Evolutionary conservation across 257 asterid species (phyloP).

Genomic region (Jasminum sambac): DNA sequence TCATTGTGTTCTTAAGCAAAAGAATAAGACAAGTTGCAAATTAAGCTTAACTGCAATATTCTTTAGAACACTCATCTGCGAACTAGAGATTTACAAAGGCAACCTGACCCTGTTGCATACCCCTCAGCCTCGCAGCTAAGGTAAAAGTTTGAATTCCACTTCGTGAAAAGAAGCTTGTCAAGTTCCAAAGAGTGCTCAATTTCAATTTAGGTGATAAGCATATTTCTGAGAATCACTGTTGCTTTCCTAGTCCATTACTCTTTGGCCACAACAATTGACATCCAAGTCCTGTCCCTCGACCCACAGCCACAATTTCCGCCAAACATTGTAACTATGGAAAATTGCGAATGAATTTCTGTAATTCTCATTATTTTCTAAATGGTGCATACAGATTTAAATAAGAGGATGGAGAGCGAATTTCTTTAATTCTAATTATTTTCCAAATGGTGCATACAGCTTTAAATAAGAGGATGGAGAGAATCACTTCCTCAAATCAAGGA

Average conservation of each 20-base stretch:
- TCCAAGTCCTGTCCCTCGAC: background rate
- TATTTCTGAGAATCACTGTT: background rate
- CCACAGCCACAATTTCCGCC: background rate
- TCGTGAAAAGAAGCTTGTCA: background rate
- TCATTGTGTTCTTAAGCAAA: background rate
- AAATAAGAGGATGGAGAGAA: no score
- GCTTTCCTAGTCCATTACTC: background rate
- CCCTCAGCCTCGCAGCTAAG: background rate
- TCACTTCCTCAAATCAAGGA: no score
- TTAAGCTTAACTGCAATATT: background rate
- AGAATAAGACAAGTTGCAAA: background rate
- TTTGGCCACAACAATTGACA: background rate
- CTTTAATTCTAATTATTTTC: no score
- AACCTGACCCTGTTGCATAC: background rate
- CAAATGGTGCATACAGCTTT: no score
- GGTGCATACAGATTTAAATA: no score
- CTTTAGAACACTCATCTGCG: background rate
- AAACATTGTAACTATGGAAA: background rate
- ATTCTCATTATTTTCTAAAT: no score
- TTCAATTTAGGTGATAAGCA: background rate
- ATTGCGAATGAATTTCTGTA: no score
- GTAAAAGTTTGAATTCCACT: slow-evolving; percentile 1
- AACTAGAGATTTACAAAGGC: background rate
- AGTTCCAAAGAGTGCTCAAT: background rate
- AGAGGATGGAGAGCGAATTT: no score